Conservation (phyloP, 768 basidiomycete genomes). For the Lentinus brumalis region DNA sequence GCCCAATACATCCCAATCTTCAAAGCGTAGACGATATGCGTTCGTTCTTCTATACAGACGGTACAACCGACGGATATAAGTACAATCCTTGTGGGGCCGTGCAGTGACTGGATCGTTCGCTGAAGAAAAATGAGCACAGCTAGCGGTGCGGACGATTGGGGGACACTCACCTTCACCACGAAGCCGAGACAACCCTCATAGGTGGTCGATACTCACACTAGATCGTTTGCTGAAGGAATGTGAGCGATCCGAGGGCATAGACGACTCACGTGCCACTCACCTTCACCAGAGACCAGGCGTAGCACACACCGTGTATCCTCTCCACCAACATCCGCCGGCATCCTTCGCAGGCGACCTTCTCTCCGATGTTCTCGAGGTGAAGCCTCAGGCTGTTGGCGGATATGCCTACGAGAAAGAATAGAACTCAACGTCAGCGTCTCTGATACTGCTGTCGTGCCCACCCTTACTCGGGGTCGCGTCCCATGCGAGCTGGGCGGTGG, state of each 20-base stretch:
- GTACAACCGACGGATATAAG: too few relatives aligned
- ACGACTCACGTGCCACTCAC: conserved; percentile 33
- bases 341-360: conserved; percentile 63
- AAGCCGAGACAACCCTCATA: too few relatives aligned
- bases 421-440: neutral
- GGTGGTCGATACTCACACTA: neutral
- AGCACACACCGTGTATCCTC: conserved; percentile 61
- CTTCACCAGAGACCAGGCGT: conserved; percentile 78
- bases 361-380: conserved; percentile 65
- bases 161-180: too few relatives aligned
- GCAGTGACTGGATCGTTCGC: too few relatives aligned
- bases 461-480: conserved; percentile 29
- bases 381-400: conserved; percentile 69
- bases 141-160: too few relatives aligned
- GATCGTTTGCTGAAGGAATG: neutral
- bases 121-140: too few relatives aligned
- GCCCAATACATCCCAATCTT: too few relatives aligned
- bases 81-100: too few relatives aligned
- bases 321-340: conserved; percentile 62
- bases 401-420: conserved; percentile 47
- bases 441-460: neutral
- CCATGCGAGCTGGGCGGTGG: conserved; percentile 32
- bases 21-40: too few relatives aligned
- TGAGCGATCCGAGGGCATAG: neutral
- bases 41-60: too few relatives aligned